Evolutionary conservation across 2,329 filamentous ascomycete species (phyloP).

Genomic region (Chaetomiaceae sp.): DNA sequence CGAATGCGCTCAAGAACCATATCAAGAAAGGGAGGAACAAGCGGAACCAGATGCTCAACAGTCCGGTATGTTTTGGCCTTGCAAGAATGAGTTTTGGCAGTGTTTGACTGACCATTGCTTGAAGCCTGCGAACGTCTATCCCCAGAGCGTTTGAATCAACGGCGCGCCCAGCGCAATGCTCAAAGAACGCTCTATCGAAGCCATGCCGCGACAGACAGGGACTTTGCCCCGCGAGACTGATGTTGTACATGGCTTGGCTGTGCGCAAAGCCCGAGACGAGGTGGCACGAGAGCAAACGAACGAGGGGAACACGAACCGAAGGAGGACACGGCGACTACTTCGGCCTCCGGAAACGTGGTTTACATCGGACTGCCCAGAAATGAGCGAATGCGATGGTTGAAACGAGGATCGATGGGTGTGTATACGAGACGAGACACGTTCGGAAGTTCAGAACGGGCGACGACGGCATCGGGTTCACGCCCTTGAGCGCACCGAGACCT

Average conservation of each 20-base stretch:
- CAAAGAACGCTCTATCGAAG: background rate
- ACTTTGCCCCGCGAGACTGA: too few relatives aligned
- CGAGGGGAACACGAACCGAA: background rate
- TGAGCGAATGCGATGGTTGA: background rate
- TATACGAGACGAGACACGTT: too few relatives aligned
- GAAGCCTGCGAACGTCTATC: constrained; percentile 50
- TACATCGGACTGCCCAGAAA: background rate
- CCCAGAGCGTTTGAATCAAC: constrained; percentile 45
- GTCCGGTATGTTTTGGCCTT: constrained; percentile 66
- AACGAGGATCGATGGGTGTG: background rate
- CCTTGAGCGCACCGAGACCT: too few relatives aligned
- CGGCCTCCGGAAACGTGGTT: too few relatives aligned
- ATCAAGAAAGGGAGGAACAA: constrained; percentile 98
- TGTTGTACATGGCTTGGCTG: too few relatives aligned
- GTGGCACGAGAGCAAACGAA: background rate
- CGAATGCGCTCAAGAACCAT: constrained; percentile 91
- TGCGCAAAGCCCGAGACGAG: too few relatives aligned
- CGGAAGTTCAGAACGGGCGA: background rate
- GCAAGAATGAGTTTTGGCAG: background rate
- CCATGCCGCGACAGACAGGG: background rate
- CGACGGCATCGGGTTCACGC: background rate
- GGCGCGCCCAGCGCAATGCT: background rate
- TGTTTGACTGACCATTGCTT: constrained; percentile 5
- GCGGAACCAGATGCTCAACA: constrained; percentile 91
- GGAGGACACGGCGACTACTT: too few relatives aligned